phyloP scores from a whole-genome alignment of 2,329 filamentous ascomycete genomes.

The Talaromyces islandicus region DNA sequence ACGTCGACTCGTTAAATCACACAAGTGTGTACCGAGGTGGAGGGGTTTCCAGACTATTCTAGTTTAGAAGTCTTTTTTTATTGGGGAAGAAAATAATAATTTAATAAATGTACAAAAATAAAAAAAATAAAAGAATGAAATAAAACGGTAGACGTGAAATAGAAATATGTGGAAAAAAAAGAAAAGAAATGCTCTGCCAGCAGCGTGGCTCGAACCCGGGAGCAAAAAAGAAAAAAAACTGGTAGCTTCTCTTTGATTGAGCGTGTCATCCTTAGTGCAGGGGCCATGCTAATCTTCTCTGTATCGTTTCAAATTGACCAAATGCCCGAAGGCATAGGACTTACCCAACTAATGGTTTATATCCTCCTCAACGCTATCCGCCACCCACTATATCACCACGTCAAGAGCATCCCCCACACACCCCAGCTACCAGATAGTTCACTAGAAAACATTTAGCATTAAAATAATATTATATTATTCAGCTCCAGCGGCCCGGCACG shows the following conservation, averaged over 20 bases:
- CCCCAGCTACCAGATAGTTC: too few species aligned
- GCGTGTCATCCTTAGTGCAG: slow-evolving; percentile 92
- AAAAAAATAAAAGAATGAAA: neutral
- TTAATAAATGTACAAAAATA: too few species aligned
- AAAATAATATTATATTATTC: too few species aligned
- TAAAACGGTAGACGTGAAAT: neutral
- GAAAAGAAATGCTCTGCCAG: neutral
- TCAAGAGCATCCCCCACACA: too few species aligned
- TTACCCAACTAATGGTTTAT: slow-evolving; percentile 16
- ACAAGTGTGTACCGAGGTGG: neutral
- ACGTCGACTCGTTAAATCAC: neutral
- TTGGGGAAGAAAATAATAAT: neutral
- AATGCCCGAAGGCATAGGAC: slow-evolving; percentile 43
- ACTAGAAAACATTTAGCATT: too few species aligned
- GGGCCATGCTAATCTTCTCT: slow-evolving; percentile 80
- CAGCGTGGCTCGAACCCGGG: neutral
- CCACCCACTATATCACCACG: too few species aligned
- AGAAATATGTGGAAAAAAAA: neutral
- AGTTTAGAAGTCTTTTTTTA: neutral
- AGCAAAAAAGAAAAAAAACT: slow-evolving; percentile 50
- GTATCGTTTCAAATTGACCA: slow-evolving; percentile 64
- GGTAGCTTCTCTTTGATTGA: slow-evolving; percentile 72
- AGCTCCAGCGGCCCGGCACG: too few species aligned
- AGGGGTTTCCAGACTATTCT: neutral
- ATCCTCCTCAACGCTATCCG: neutral